phyloP scores from a whole-genome alignment of 1,284 basidiomycete genomes.

The Tylopilus orsonianus region DNA sequence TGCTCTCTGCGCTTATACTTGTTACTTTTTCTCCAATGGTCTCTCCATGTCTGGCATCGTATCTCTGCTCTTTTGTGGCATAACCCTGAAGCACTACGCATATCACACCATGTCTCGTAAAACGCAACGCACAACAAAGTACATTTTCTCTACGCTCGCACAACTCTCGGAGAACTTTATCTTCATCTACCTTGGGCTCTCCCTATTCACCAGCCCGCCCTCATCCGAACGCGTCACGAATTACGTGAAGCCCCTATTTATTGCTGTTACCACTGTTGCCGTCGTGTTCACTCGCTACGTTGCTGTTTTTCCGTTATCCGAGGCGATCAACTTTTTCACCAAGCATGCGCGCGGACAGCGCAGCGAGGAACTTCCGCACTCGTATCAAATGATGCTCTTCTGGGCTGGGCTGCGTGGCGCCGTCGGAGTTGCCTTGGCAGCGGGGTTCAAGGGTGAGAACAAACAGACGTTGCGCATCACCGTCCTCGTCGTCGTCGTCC shows the following conservation, averaged over 20 bases:
- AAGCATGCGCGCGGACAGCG: conserved; percentile 80
- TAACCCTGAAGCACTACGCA: conserved; percentile 98
- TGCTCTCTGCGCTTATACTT: conserved; percentile 92
- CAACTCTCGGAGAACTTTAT: conserved; percentile 99
- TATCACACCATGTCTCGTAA: conserved; percentile 98
- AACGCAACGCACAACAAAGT: conserved; percentile 94
- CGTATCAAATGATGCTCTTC: conserved; percentile 98
- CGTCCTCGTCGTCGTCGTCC: conserved; percentile 92
- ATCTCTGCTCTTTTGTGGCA: conserved; percentile 96
- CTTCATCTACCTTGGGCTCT: conserved; percentile 98
- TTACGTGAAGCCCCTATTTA: conserved; percentile 96
- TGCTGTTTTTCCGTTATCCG: conserved; percentile 96
- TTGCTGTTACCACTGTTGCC: conserved; percentile 84
- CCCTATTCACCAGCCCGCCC: conserved; percentile 86
- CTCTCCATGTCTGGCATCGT: conserved; percentile 96
- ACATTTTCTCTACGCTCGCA: conserved; percentile 90
- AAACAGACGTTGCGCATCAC: conserved; percentile 91
- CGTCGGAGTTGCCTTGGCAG: conserved; percentile 94
- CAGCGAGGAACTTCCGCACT: conserved; percentile 87
- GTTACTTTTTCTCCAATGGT: conserved; percentile 98
- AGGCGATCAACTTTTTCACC: conserved; percentile 91
- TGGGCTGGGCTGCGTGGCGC: conserved; percentile 98
- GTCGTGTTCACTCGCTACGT: conserved; percentile 95
- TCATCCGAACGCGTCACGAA: conserved; percentile 70
- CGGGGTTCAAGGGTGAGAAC: conserved; percentile 91